phyloP scores from a whole-genome alignment of 2,329 filamentous ascomycete species.

The Ampelomyces quisqualis region DNA sequence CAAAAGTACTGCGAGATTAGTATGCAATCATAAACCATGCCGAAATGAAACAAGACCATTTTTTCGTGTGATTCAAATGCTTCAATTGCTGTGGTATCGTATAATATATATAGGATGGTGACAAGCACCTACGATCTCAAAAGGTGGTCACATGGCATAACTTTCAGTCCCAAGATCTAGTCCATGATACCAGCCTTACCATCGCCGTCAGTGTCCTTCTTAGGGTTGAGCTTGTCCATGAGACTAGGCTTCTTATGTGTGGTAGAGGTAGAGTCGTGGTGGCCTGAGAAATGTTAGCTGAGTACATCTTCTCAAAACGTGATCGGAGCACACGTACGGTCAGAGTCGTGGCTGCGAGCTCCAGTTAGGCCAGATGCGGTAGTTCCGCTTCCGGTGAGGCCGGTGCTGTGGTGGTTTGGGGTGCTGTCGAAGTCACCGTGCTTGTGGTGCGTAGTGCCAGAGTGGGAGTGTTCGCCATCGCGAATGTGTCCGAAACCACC shows the following conservation, averaged over 20 bases:
- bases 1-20: too few species aligned
- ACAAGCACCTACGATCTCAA: neutral
- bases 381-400: constrained; percentile 2
- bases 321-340: constrained; percentile 3
- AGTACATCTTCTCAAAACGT: too few species aligned
- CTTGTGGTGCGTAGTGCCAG: constrained; percentile 10
- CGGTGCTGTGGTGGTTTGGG: constrained; percentile 8
- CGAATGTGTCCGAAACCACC: constrained; percentile 19
- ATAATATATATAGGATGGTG: constrained; percentile 1
- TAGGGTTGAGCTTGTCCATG: constrained; percentile 58
- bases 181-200: constrained; percentile 58
- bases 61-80: neutral
- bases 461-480: constrained; percentile 13
- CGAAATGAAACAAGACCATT: neutral
- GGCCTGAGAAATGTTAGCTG: constrained; percentile 16
- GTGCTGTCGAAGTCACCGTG: constrained; percentile 22
- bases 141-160: neutral
- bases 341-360: constrained; percentile 2
- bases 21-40: too few species aligned
- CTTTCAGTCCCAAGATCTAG: constrained; percentile 25
- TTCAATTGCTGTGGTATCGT: constrained; percentile 8
- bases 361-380: constrained; percentile 9
- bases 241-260: constrained; percentile 49
- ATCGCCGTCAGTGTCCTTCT: constrained; percentile 54
- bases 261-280: constrained; percentile 13